These are phyloP conservation scores for Cyanidioschyzon merolae DNA, from an alignment of 23 red algal genomes.

Conservation along the genomic window DNA sequence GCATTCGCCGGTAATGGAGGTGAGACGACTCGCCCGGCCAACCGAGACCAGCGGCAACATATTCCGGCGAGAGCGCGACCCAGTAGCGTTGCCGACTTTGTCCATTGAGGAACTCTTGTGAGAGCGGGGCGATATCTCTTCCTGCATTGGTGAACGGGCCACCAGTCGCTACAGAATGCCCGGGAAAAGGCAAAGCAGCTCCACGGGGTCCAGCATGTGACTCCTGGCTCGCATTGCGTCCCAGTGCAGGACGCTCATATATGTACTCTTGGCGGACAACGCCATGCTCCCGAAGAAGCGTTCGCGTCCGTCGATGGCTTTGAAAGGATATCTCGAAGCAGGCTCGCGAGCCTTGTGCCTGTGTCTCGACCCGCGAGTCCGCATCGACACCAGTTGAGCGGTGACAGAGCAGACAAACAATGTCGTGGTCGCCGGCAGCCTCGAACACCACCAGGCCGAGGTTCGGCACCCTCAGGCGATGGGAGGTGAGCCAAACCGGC, in stretches of 20 bases:
- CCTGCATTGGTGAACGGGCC: neutral
- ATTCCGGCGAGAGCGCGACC: conserved; percentile 3
- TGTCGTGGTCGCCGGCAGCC: conserved; percentile 3
- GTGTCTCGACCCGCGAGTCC: neutral
- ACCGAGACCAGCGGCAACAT: conserved; percentile 2
- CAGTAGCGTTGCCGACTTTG: neutral
- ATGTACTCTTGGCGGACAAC: neutral
- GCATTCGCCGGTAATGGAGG: neutral
- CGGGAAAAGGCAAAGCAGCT: neutral
- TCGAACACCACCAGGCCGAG: conserved; percentile 7
- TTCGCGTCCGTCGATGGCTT: neutral
- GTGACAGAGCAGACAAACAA: conserved; percentile 11
- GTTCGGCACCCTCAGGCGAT: neutral
- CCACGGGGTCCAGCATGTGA: too few relatives aligned
- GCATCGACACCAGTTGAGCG: neutral
- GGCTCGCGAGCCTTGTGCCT: neutral
- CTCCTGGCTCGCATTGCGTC: too few relatives aligned
- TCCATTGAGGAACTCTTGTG: neutral
- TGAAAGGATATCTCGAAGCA: neutral
- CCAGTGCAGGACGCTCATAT: neutral
- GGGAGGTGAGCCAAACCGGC: neutral
- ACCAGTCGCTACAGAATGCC: neutral
- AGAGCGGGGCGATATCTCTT: neutral
- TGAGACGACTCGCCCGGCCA: neutral
- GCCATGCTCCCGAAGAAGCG: neutral